phyloP scores from a whole-genome alignment of 176 grass and related monocot species.

The Chrysopogon serrulatus region DNA sequence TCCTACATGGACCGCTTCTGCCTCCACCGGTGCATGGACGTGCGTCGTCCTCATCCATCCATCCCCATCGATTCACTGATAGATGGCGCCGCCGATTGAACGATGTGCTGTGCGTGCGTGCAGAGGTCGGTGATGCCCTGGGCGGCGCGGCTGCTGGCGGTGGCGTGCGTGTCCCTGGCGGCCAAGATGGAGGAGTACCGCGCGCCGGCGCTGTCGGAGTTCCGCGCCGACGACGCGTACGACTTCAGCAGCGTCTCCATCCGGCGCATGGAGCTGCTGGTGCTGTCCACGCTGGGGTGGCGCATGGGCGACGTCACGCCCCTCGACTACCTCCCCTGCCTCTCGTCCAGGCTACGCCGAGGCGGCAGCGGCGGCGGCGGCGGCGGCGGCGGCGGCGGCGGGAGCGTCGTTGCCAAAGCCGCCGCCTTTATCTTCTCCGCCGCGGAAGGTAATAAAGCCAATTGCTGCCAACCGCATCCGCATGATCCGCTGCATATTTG shows the following conservation, averaged over 20 bases:
- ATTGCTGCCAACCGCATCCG: neutral
- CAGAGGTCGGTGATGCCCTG: conserved; percentile 59
- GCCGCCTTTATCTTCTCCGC: conserved; percentile 31
- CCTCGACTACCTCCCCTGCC: conserved; percentile 68
- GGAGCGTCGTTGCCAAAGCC: conserved; percentile 13
- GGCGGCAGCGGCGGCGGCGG: no score
- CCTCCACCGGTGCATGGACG: conserved; percentile 54
- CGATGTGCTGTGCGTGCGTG: neutral
- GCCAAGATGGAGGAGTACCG: conserved; percentile 90
- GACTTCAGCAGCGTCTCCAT: conserved; percentile 49
- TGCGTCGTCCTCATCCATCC: neutral
- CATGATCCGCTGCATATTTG: neutral
- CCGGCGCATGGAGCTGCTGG: conserved; percentile 79
- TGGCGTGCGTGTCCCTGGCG: conserved; percentile 80
- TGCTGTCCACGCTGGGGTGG: conserved; percentile 80
- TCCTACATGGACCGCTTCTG: conserved; percentile 89
- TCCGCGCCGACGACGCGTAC: conserved; percentile 25
- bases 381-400: neutral
- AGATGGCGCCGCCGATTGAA: neutral
- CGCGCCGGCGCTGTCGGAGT: conserved; percentile 56
- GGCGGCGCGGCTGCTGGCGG: conserved; percentile 56
- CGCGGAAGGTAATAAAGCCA: conserved; percentile 19
- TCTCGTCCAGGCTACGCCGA: conserved; percentile 35
- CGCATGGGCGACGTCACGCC: conserved; percentile 69
- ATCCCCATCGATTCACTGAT: neutral